Conservation (phyloP, 2,329 filamentous ascomycete genomes). For the Penicillium paneum region DNA sequence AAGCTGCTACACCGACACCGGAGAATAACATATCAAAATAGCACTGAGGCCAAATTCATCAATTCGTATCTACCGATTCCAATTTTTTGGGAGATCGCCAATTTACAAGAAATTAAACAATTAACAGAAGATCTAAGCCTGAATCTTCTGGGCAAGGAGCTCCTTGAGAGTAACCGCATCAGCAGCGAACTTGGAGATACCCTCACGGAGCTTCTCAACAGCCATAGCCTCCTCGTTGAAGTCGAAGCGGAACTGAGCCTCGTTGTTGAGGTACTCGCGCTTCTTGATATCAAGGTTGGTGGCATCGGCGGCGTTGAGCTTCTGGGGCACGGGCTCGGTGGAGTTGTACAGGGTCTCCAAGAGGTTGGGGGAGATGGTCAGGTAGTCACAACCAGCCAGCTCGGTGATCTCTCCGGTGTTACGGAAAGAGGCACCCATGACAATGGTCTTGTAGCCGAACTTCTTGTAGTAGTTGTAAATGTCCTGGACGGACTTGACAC, state of each 20-base stretch:
- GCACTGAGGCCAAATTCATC: slow-evolving; percentile 19
- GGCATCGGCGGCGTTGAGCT: slow-evolving; percentile 73
- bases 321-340: slow-evolving; percentile 76
- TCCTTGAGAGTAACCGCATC: slow-evolving; percentile 92
- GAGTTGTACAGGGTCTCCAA: slow-evolving; percentile 94
- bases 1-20: background rate
- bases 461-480: slow-evolving; percentile 99
- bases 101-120: slow-evolving; percentile 24
- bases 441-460: slow-evolving; percentile 96
- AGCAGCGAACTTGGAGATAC: slow-evolving; percentile 98
- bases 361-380: slow-evolving; percentile 96
- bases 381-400: slow-evolving; percentile 96
- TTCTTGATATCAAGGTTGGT: slow-evolving; percentile 71
- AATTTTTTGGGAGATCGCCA: slow-evolving; percentile 25
- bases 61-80: slow-evolving; percentile 30
- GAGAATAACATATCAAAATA: background rate
- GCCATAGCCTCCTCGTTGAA: slow-evolving; percentile 99
- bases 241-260: slow-evolving; percentile 91
- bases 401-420: slow-evolving; percentile 96
- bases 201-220: slow-evolving; percentile 97
- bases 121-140: slow-evolving; percentile 35
- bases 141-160: slow-evolving; percentile 84
- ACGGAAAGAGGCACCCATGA: slow-evolving; percentile 99
- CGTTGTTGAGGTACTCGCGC: slow-evolving; percentile 86
- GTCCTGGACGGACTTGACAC: slow-evolving; percentile 85